Evolutionary conservation across 1,284 basidiomycete species (phyloP).

Genomic region (Pseudomicrostroma phylloplanum): DNA sequence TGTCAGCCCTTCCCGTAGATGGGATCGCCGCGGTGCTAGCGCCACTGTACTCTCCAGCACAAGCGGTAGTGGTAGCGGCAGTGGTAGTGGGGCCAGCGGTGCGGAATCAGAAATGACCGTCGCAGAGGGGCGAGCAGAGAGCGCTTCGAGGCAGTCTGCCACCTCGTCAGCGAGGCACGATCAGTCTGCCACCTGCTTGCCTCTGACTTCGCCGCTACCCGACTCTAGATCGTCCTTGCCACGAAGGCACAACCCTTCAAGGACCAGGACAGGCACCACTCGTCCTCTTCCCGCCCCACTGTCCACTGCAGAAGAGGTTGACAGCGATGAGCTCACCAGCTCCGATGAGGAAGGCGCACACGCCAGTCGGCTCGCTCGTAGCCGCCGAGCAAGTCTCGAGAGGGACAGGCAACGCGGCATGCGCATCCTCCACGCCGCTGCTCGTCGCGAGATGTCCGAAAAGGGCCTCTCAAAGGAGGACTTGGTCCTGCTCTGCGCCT

Average conservation of each 20-base stretch:
- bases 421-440: neutral
- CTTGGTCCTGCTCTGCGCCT: neutral
- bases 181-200: too few relatives aligned
- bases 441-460: neutral
- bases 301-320: neutral
- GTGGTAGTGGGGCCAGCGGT: neutral
- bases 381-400: constrained; percentile 5
- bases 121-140: neutral
- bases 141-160: too few relatives aligned
- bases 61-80: constrained; percentile 26
- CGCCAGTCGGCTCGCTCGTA: constrained; percentile 4
- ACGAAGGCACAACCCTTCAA: too few relatives aligned
- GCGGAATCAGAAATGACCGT: neutral
- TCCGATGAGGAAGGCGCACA: constrained; percentile 5
- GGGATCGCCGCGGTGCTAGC: constrained; percentile 31
- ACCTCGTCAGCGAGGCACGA: too few relatives aligned
- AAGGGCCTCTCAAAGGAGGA: neutral
- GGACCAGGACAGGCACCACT: too few relatives aligned
- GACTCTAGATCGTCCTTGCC: too few relatives aligned
- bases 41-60: constrained; percentile 26
- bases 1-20: constrained; percentile 29
- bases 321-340: neutral
- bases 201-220: too few relatives aligned
- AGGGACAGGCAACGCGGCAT: neutral
- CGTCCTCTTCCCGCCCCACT: too few relatives aligned